Conservation (phyloP, 345 rosid species). For the Eucalyptus sp. region DNA sequence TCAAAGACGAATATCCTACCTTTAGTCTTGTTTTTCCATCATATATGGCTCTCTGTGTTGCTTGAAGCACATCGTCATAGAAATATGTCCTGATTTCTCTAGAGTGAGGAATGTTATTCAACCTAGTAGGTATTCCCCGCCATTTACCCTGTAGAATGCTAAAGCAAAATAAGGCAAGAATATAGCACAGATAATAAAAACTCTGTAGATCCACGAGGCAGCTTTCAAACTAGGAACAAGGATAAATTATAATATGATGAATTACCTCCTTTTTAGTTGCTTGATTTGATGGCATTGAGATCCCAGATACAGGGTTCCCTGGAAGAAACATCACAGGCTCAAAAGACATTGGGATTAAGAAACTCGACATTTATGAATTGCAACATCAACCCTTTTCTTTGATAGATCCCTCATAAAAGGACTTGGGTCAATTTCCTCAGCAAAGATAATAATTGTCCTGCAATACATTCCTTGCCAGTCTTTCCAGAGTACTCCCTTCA, state of each 20-base stretch:
- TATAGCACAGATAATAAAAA: neutral
- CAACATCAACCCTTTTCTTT: neutral
- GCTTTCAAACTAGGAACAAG: neutral
- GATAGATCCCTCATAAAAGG: neutral
- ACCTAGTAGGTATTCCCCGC: slow-evolving; percentile 90
- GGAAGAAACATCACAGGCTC: neutral
- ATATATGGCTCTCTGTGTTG: slow-evolving; percentile 60
- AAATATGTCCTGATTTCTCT: slow-evolving; percentile 85
- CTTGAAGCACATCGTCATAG: slow-evolving; percentile 74
- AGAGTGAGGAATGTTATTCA: slow-evolving; percentile 95
- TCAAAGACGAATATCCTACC: slow-evolving; percentile 12
- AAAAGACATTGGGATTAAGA: neutral
- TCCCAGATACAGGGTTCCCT: neutral
- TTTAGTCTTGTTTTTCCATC: slow-evolving; percentile 64
- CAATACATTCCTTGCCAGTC: neutral
- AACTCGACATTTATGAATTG: neutral
- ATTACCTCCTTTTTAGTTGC: slow-evolving; percentile 33
- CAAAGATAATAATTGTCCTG: neutral
- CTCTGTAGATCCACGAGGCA: neutral
- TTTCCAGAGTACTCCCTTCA: neutral
- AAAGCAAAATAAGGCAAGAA: slow-evolving; percentile 20
- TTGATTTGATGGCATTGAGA: neutral
- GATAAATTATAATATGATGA: neutral
- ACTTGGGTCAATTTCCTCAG: neutral
- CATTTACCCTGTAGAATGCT: slow-evolving; percentile 55